Base-by-base conservation (phyloP, 129 eudicot genomes). In the Logfia minima region DNA sequence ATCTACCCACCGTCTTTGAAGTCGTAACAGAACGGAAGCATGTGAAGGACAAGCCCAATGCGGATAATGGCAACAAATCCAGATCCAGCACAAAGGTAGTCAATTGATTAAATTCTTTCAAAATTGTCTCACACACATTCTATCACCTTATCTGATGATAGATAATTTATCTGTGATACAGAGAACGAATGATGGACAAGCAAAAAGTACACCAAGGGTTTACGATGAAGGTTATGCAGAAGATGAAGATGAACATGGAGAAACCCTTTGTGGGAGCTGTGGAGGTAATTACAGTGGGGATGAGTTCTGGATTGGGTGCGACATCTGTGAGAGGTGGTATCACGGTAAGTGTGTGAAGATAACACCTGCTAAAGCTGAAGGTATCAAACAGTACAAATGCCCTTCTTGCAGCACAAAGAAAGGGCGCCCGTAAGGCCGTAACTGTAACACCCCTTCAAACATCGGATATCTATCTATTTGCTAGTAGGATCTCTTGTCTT, bases 291-390 rank as follows among this genome's bases (percentile, higher is more conserved):
- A 87, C 88, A 85, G 87, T 62, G 92, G 90, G 3, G 96, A 90
- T 63, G 96, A 87, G 65, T 90, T 90, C 78, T 90, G 96, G 96
- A 90, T 90, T 56, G 89, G 92, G 53, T 90, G 96, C 68, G 96
- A 87, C 77, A 90, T 90, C 6, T 90, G 96, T 58, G 96, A 89
- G 77, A 87, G 86, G 85, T 89, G 96, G 96, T 89, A 76, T 74
- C 96, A 89, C 29, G 96, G 96, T 2, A 89, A 89, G 70, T 89
- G 91, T 76, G 96, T 87, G 80, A 87, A 87, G 74, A 89, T 89
- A 64, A 89, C 91, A 28, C 91, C 95, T 0, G 91, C 88, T 2
- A 87, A 83, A 80, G 96, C 96, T 3, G 91, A 89, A 74, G 75
- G 52, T 51, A 89, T 89, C 72, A 89, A 83, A 85, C 89, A 89